Conservation (phyloP, 768 basidiomycete genomes). For the Hydnomerulius pinastri region DNA sequence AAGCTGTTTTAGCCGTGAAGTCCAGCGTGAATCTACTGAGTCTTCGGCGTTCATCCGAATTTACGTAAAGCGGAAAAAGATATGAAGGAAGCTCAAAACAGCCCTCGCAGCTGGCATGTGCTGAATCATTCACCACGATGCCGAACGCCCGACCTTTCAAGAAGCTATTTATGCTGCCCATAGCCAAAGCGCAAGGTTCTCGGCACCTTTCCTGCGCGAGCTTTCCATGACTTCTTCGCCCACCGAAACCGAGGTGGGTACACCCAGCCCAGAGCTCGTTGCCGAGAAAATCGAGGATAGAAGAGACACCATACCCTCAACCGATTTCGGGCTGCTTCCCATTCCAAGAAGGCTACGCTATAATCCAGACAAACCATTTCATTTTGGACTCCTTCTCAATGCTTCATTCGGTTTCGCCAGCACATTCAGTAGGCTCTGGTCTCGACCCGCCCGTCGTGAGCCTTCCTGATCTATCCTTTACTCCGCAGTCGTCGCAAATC, state of each 20-base stretch:
- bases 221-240: slow-evolving; percentile 18
- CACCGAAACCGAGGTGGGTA: neutral
- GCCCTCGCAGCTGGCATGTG: too few relatives aligned
- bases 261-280: neutral
- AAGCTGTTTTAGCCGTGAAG: too few relatives aligned
- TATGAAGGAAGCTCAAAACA: too few relatives aligned
- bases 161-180: slow-evolving; percentile 18
- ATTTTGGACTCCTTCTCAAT: slow-evolving; percentile 56
- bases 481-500: slow-evolving; percentile 60
- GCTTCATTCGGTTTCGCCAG: slow-evolving; percentile 62
- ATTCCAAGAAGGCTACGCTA: slow-evolving; percentile 60
- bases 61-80: too few relatives aligned
- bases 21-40: too few relatives aligned
- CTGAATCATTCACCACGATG: too few relatives aligned
- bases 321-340: slow-evolving; percentile 64
- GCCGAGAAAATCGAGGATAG: neutral
- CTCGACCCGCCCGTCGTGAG: neutral
- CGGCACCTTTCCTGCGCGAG: neutral
- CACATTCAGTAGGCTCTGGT: slow-evolving; percentile 38
- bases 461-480: neutral
- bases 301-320: slow-evolving; percentile 11
- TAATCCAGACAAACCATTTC: slow-evolving; percentile 48
- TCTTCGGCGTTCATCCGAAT: too few relatives aligned
- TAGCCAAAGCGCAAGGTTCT: too few relatives aligned
- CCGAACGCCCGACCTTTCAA: too few relatives aligned